These are phyloP conservation scores for Phytophthora lateralis DNA, from an alignment of 352 stramenopile species.

Conservation along the genomic window DNA sequence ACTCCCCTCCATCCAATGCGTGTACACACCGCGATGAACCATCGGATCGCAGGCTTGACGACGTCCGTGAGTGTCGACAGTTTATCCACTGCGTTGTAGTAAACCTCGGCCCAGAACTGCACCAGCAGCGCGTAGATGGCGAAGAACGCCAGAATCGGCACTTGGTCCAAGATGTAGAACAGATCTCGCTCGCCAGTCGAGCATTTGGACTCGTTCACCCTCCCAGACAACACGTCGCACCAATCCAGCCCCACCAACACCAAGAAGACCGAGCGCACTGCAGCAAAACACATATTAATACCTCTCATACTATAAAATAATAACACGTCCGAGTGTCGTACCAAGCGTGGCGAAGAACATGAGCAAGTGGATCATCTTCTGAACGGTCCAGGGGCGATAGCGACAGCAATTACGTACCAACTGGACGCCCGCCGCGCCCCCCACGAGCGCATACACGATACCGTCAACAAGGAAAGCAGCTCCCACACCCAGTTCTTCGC, in stretches of 20 bases:
- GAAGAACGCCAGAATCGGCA: slow-evolving; percentile 85
- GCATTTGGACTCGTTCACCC: slow-evolving; percentile 65
- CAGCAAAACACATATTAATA: not conserved
- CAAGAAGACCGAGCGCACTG: slow-evolving; percentile 75
- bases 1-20: not conserved
- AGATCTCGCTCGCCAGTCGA: slow-evolving; percentile 68
- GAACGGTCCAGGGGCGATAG: slow-evolving; percentile 85
- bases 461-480: slow-evolving; percentile 71
- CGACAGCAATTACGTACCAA: slow-evolving; percentile 84
- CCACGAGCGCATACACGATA: slow-evolving; percentile 73
- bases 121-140: slow-evolving; percentile 82
- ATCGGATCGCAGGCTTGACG: slow-evolving; percentile 75
- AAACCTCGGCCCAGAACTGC: slow-evolving; percentile 90
- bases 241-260: slow-evolving; percentile 77
- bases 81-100: slow-evolving; percentile 88
- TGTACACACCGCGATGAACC: slow-evolving; percentile 57
- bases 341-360: slow-evolving; percentile 81
- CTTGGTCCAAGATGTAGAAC: slow-evolving; percentile 88
- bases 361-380: slow-evolving; percentile 89
- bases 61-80: slow-evolving; percentile 60
- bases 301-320: not conserved
- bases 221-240: slow-evolving; percentile 77
- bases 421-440: slow-evolving; percentile 60
- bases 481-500: slow-evolving; percentile 56
- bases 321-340: slow-evolving; percentile 19